Percentiles rank a stretch among this genome's conserved stretches.
Conservation (phyloP, 495 filamentous ascomycete species). For the Penicillium bialowiezense region DNA sequence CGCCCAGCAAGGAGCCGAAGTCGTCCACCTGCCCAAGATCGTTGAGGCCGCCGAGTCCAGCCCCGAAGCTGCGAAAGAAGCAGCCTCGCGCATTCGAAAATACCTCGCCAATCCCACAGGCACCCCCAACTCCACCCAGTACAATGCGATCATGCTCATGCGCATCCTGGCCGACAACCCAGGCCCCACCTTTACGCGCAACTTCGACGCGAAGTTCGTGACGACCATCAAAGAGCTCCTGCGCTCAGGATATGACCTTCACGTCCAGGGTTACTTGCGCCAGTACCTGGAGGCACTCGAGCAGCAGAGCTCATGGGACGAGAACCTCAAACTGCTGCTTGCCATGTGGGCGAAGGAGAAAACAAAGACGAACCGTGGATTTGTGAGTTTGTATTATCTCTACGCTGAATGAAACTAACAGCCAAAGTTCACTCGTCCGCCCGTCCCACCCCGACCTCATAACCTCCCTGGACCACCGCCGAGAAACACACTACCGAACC, state of each 20-base stretch:
- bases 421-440: background rate
- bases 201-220: slow-evolving; percentile 80
- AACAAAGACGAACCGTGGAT: slow-evolving; percentile 25
- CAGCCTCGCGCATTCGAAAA: slow-evolving; percentile 74
- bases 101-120: slow-evolving; percentile 69
- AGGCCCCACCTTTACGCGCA: slow-evolving; percentile 80
- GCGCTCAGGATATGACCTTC: slow-evolving; percentile 64
- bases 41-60: slow-evolving; percentile 94
- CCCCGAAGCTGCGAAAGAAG: slow-evolving; percentile 75
- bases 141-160: slow-evolving; percentile 94
- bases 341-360: slow-evolving; percentile 93
- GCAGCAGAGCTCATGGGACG: slow-evolving; percentile 63
- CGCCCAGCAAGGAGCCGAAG: slow-evolving; percentile 69
- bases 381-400: slow-evolving; percentile 10
- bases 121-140: slow-evolving; percentile 68
- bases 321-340: slow-evolving; percentile 61
- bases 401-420: background rate
- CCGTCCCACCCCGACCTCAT: background rate
- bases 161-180: slow-evolving; percentile 93
- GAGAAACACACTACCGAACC: slow-evolving; percentile 58
- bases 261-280: slow-evolving; percentile 77
- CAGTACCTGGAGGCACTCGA: slow-evolving; percentile 82
- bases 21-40: slow-evolving; percentile 88
- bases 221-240: slow-evolving; percentile 73
- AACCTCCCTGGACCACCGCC: slow-evolving; percentile 4